A percentile compares a stretch with the other conserved stretches of the same genome.
Conservation (phyloP, 2,329 filamentous ascomycete species). For the Fusarium austroafricanum region DNA sequence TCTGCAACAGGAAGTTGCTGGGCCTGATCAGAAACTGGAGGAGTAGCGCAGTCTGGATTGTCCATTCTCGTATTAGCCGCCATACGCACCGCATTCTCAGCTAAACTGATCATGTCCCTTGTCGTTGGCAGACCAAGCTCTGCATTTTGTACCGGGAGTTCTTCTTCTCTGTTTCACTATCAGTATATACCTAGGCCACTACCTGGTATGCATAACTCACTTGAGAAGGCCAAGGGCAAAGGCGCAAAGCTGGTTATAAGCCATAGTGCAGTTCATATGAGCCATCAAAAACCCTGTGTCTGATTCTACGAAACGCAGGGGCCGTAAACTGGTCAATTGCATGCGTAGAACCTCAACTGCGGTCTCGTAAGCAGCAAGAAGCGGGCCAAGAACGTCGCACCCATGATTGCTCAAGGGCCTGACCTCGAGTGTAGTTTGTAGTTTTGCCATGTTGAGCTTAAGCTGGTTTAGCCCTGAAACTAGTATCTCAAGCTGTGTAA, state of each 20-base stretch:
- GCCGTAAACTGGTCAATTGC: background rate
- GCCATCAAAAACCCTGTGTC: background rate
- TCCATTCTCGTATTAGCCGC: background rate
- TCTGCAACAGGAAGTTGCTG: background rate
- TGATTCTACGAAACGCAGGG: too few relatives aligned
- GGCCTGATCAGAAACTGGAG: accelerated
- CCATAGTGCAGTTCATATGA: background rate
- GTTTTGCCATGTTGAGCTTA: background rate
- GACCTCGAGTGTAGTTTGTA: background rate
- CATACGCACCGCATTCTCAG: background rate
- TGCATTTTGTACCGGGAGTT: background rate
- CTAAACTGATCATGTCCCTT: background rate
- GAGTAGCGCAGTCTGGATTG: background rate
- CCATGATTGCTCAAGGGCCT: background rate
- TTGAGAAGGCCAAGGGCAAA: background rate
- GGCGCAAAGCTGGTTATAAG: background rate
- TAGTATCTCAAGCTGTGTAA: background rate
- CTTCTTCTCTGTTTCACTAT: background rate
- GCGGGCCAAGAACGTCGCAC: background rate
- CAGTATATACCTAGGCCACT: background rate
- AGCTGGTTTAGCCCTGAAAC: background rate
- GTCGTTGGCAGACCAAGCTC: background rate
- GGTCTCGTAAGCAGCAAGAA: background rate
- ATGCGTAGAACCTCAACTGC: background rate
- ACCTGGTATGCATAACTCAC: background rate